Evolutionary conservation across 2,329 filamentous ascomycete genomes (phyloP), one percentile per base, ranked within the genome.

Genomic region (Cladophialophora yegresii): DNA sequence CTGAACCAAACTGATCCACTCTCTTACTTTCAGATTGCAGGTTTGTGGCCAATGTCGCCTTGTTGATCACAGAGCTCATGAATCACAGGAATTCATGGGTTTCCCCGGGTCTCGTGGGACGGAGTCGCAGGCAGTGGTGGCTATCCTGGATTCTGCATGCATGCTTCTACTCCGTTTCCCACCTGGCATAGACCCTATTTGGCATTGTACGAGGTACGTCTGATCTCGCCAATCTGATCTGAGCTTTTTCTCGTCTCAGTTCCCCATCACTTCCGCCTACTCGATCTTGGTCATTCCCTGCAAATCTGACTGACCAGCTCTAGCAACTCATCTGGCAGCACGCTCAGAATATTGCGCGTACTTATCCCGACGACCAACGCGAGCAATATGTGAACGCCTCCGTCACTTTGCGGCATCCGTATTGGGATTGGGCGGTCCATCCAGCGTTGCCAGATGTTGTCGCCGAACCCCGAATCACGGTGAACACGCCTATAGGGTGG

Each of bases 161-260:
- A 96, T 76, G 84, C 82, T 26, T 90, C 89, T 1, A 85, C 88
- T 47, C 79, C 95, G 16, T 95, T 96, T 74, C 85, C 89, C 45
- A 84, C 87, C 45, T 96, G 92, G 92, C 92, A 96, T 80, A 85
- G 92, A 56, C 89, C 91, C 0, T 96, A 93, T 75, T 80, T 95
- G 61, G 80, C 84, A 9, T 76, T 89, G 9, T 86, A 79, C 67
- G 82, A 89, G 77, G 84, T 84, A 70, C 55, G 12, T 59, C 47
- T 28, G 30, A 51, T 13, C 28, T n/a, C 20, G 16, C n/a, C 36
- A 43, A 20, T 8, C 36, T 2, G 36, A 3, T 16, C 8, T 43
- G 13, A 43, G 5, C 36, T 43, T 8, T 43, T 20, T 7, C 36
- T n/a, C 36, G 36, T 16, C 36, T 20, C 16, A 43, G 9, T 4